These are phyloP conservation scores for Penicillium digitatum DNA, from an alignment of 2,329 filamentous ascomycete genomes.

Conservation along the genomic window DNA sequence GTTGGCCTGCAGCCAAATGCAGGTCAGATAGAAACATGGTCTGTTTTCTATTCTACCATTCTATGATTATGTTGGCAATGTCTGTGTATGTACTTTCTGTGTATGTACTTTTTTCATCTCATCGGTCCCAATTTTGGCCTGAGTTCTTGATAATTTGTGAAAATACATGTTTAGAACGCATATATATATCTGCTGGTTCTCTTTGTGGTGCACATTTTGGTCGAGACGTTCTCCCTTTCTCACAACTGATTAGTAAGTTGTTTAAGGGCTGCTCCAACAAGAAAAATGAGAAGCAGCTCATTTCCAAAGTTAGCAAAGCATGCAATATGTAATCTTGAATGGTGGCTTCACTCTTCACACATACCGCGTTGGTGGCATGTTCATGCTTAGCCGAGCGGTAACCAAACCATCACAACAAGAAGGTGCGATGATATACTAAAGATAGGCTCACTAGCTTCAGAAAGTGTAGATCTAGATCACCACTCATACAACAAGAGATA, in stretches of 20 bases:
- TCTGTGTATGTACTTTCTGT: no score
- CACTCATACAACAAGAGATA: neutral
- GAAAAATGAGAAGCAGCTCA: neutral
- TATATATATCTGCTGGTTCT: neutral
- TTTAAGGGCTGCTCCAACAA: accelerated
- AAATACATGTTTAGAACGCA: neutral
- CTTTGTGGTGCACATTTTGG: neutral
- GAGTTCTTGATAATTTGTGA: neutral
- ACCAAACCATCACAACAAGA: neutral
- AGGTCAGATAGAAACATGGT: slow-evolving; percentile 15
- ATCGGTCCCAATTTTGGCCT: neutral
- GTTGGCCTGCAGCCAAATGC: slow-evolving; percentile 18
- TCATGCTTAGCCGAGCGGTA: neutral
- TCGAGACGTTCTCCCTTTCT: neutral
- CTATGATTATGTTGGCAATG: neutral
- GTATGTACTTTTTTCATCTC: no score
- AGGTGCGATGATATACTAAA: neutral
- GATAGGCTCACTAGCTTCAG: neutral
- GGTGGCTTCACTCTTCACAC: neutral
- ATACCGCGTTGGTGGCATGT: neutral
- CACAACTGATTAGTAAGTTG: no score
- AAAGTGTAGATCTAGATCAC: neutral
- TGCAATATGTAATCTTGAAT: no score
- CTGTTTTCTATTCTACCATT: neutral
- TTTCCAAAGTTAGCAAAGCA: neutral